Base-by-base conservation (phyloP, 2,329 filamentous ascomycete genomes). In the Trichoderma afroharzianum region DNA sequence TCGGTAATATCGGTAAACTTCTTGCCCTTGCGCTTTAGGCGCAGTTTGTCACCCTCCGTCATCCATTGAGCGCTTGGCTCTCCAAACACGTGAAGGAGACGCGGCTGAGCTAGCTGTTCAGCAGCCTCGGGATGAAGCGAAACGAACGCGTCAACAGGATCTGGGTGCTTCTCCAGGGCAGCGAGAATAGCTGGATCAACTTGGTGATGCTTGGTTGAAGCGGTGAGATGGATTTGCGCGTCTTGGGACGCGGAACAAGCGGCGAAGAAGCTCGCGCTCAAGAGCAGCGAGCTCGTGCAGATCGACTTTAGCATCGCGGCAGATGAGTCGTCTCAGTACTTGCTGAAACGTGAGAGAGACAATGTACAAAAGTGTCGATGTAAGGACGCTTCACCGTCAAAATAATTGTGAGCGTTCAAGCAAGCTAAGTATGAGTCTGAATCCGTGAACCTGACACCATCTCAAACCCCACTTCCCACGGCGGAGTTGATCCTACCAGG, bases 1-100 rank as follows among this genome's bases (percentile, higher is more conserved):
- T 90, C 85, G 14, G 91, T 93, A 74, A 93, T 89, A 80, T 94
- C 91, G 82, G 92, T 91, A 82, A 93, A 93, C 78, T 90, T 91
- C 76, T 87, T 85, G 72, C 90, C 89, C 79, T 90, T 87, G 75
- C 89, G 83, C 75, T 89, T 87, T 61, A 93, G 81, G 73, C 85
- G 86, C 88, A 91, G 90, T 81, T 93, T 94, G 80, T 93, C 89
- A 50, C 92, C 87, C 76, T 93, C 91, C 0, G 89, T 92, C 59
- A 93, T 88, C 90, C 91, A 93, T 80, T 84, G 82, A 14, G 89
- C 78, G 75, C 81, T 90, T 75, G 90, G 83, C 70, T 88, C 88
- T 4, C 90, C 91, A 4, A 86, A 85, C 24, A 92, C 81, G 80
- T 92, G 90, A 71, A 93, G 87, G 28, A 92, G 82, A 74, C 84